These are phyloP conservation scores for Stygiomarasmius scandens DNA, from an alignment of 1,284 basidiomycete genomes.

Conservation along the genomic window DNA sequence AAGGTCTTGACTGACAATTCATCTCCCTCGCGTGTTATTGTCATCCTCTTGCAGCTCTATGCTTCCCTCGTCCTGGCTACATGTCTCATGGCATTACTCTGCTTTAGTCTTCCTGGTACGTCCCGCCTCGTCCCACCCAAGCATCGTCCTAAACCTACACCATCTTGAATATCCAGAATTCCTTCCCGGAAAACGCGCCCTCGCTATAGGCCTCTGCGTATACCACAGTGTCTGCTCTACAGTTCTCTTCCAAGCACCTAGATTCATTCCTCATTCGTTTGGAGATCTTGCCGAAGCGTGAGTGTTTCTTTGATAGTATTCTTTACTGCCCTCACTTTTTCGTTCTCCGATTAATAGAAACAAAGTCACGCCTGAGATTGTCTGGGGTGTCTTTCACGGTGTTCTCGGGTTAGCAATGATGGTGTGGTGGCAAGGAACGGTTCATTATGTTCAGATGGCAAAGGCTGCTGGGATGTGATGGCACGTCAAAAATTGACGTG, in stretches of 20 bases:
- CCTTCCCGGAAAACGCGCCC: conserved; percentile 80
- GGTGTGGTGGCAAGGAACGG: conserved; percentile 74
- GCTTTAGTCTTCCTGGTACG: conserved; percentile 65
- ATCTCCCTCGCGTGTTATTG: background rate
- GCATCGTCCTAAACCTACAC: no score
- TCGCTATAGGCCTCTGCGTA: conserved; percentile 74
- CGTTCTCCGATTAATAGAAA: conserved; percentile 40
- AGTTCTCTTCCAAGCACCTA: conserved; percentile 72
- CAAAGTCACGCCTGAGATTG: conserved; percentile 63
- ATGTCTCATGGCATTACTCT: conserved; percentile 61
- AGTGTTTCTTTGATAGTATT: conserved; percentile 36
- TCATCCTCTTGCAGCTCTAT: conserved; percentile 52
- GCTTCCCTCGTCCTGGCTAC: conserved; percentile 59
- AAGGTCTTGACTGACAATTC: background rate
- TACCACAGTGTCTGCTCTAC: conserved; percentile 80
- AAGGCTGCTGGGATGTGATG: background rate
- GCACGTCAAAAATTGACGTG: no score
- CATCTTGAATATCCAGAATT: conserved; percentile 52
- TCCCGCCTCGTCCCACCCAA: background rate
- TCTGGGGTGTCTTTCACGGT: conserved; percentile 73
- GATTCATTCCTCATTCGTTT: conserved; percentile 76
- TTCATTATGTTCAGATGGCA: conserved; percentile 52
- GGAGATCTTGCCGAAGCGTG: conserved; percentile 64
- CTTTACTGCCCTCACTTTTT: no score
- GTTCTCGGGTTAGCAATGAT: conserved; percentile 60